phyloP scores from a whole-genome alignment of 2,329 filamentous ascomycete genomes.

The Paracoccidioides brasiliensis region DNA sequence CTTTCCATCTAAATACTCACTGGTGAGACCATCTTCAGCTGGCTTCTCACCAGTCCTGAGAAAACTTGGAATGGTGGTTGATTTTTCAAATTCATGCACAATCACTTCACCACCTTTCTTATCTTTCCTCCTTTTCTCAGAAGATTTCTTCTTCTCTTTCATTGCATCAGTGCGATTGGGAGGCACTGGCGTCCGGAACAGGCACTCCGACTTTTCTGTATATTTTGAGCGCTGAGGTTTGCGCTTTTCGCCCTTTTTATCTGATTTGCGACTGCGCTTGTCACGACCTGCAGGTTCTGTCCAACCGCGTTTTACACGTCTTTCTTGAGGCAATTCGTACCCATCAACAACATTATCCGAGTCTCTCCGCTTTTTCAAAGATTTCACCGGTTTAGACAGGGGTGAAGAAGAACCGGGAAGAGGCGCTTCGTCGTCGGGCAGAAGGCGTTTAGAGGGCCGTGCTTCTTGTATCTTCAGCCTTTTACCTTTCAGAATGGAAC shows the following conservation, averaged over 20 bases:
- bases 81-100: conserved; percentile 83
- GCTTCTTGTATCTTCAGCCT: conserved; percentile 81
- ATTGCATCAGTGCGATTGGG: conserved; percentile 36
- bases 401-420: conserved; percentile 22
- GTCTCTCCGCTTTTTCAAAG: conserved; percentile 40
- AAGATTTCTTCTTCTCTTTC: conserved; percentile 7
- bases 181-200: conserved; percentile 72
- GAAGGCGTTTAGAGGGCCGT: conserved; percentile 35
- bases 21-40: conserved; percentile 35
- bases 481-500: conserved; percentile 65
- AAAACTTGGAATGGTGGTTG: conserved; percentile 69
- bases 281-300: conserved; percentile 49
- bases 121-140: conserved; percentile 42
- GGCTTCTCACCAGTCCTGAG: conserved; percentile 45
- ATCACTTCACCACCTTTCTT: conserved; percentile 50
- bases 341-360: conserved; percentile 48
- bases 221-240: conserved; percentile 60
- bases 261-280: conserved; percentile 31
- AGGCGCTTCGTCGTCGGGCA: conserved; percentile 16
- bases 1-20: conserved; percentile 65
- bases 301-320: conserved; percentile 83
- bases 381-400: conserved; percentile 31
- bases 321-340: conserved; percentile 55
- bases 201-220: conserved; percentile 64
- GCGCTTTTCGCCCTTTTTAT: conserved; percentile 43